Conservation (phyloP, 1,139 yeast species). For the Pichia sp. region DNA sequence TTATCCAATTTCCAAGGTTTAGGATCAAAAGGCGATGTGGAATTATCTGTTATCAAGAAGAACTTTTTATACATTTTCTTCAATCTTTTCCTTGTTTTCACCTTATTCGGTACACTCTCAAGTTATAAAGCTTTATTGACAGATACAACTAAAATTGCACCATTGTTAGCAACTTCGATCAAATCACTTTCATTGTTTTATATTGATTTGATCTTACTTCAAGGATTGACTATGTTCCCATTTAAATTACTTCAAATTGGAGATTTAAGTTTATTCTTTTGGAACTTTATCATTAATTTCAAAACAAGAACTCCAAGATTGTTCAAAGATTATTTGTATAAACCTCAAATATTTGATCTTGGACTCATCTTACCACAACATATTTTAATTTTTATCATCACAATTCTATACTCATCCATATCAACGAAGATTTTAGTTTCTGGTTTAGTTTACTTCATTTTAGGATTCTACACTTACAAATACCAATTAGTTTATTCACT, state of each 20-base stretch:
- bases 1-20: conserved; percentile 72
- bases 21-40: conserved; percentile 78
- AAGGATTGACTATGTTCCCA: conserved; percentile 85
- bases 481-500: conserved; percentile 64
- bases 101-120: conserved; percentile 73
- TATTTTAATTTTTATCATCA: conserved; percentile 56
- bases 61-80: conserved; percentile 84
- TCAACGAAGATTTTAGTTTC: conserved; percentile 66
- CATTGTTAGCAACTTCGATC: conserved; percentile 70
- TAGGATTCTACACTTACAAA: conserved; percentile 65
- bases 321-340: conserved; percentile 48
- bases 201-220: conserved; percentile 77
- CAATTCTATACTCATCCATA: conserved; percentile 60
- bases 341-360: conserved; percentile 64
- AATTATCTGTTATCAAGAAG: conserved; percentile 72
- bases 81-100: conserved; percentile 80
- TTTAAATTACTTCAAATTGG: conserved; percentile 62
- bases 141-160: conserved; percentile 79
- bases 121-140: conserved; percentile 65
- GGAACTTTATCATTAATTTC: conserved; percentile 43
- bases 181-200: conserved; percentile 72
- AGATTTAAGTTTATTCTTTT: conserved; percentile 43
- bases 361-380: conserved; percentile 69
- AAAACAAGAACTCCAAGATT: conserved; percentile 53
- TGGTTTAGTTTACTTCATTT: conserved; percentile 57